These are phyloP conservation scores for Candida endomychidarum DNA, from an alignment of 805 yeast species.

Conservation along the genomic window DNA sequence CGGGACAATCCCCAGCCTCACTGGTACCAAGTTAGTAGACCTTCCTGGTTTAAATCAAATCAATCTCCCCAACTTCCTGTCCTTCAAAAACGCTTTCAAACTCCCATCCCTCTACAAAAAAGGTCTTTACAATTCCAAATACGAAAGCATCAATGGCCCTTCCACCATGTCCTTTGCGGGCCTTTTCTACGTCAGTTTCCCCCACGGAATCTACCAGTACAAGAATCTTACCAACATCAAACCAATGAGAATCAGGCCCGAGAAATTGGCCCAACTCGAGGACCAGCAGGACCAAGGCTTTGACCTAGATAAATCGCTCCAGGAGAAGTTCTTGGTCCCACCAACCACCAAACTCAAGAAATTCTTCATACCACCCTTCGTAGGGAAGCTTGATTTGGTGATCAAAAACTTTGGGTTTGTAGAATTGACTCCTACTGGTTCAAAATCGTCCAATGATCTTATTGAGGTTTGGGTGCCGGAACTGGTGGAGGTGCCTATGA, in stretches of 20 bases:
- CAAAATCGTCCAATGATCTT: conserved; percentile 24
- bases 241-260: conserved; percentile 57
- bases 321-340: conserved; percentile 13
- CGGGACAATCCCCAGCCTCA: too few species aligned
- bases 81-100: conserved; percentile 28
- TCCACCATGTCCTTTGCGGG: conserved; percentile 61
- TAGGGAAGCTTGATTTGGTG: conserved; percentile 65
- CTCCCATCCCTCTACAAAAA: conserved; percentile 26
- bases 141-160: conserved; percentile 42
- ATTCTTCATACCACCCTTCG: conserved; percentile 68
- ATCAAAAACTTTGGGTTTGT: conserved; percentile 64
- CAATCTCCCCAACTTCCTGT: conserved; percentile 16
- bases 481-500: conserved; percentile 36
- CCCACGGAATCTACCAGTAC: conserved; percentile 36
- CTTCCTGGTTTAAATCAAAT: conserved; percentile 16
- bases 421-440: conserved; percentile 60
- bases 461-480: conserved; percentile 50
- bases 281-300: background rate
- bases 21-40: conserved; percentile 10
- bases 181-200: conserved; percentile 55
- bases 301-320: conserved; percentile 11
- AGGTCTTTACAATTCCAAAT: conserved; percentile 32
- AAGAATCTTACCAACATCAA: conserved; percentile 38
- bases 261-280: background rate
- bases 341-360: conserved; percentile 26